phyloP scores from a whole-genome alignment of 192 early-diverging fungal species.

The Backusella westeae region DNA sequence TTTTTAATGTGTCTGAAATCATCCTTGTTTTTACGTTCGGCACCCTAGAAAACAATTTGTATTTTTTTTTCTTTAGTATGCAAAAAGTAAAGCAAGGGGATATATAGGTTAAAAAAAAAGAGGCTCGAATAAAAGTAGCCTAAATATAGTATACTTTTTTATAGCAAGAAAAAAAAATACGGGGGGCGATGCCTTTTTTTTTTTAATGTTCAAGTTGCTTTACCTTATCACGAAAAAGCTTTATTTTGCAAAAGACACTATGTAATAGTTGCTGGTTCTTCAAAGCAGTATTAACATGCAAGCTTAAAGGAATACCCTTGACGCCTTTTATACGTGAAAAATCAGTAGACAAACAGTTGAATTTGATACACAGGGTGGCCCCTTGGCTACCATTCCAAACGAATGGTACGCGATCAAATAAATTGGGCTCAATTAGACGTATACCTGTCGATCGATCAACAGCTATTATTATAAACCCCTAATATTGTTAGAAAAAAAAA shows the following conservation, averaged over 20 bases:
- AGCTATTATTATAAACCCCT: not conserved
- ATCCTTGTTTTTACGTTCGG: conserved; percentile 78
- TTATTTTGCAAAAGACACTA: conserved; percentile 59
- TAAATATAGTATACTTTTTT: not conserved
- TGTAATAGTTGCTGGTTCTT: conserved; percentile 36
- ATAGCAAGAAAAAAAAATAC: not conserved
- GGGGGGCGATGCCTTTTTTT: not conserved
- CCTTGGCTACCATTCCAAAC: conserved; percentile 67
- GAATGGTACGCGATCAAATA: conserved; percentile 69
- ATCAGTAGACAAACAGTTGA: conserved; percentile 77
- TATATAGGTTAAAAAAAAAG: not conserved
- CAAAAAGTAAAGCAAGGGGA: not conserved
- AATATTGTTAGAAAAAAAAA: not conserved
- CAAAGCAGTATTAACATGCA: conserved; percentile 39
- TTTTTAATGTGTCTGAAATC: conserved; percentile 71
- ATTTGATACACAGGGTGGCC: conserved; percentile 64
- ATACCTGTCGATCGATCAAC: conserved; percentile 36
- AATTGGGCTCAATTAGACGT: conserved; percentile 49
- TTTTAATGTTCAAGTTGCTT: not conserved
- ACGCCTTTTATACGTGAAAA: conserved; percentile 80
- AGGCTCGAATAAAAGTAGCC: not conserved
- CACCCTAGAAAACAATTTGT: conserved; percentile 42
- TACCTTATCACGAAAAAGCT: conserved; percentile 76
- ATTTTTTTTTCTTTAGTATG: not conserved
- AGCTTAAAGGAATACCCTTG: conserved; percentile 70